Percentiles rank a stretch among this genome's conserved stretches.
phyloP scores from a whole-genome alignment of 352 stramenopile species.

The Globisporangium uncinulatum region DNA sequence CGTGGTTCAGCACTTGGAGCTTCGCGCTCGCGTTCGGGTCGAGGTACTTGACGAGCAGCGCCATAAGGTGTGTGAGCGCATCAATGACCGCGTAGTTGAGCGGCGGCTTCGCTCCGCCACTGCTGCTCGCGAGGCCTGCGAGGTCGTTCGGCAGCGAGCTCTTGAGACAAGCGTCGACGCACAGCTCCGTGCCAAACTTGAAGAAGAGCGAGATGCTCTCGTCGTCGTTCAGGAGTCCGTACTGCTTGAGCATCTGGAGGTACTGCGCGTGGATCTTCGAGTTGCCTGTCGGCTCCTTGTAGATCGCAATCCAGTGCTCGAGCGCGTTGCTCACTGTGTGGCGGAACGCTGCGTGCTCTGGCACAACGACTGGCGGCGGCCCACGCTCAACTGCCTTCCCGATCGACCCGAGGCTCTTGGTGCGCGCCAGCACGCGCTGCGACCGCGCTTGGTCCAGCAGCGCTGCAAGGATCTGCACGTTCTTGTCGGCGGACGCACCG shows the following conservation, averaged over 20 bases:
- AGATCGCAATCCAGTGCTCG: constrained; percentile 98
- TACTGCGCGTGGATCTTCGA: constrained; percentile 97
- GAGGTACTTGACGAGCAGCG: constrained; percentile 94
- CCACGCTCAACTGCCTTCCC: constrained; percentile 32
- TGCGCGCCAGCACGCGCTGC: constrained; percentile 28
- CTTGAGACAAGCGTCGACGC: constrained; percentile 96
- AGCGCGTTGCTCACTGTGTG: constrained; percentile 91
- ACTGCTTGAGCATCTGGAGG: constrained; percentile 96
- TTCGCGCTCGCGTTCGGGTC: constrained; percentile 77
- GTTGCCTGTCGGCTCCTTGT: constrained; percentile 89
- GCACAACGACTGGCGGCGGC: constrained; percentile 18
- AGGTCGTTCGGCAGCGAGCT: constrained; percentile 40
- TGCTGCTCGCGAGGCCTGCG: constrained; percentile 28
- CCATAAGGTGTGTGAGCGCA: constrained; percentile 94
- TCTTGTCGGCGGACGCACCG: constrained; percentile 72
- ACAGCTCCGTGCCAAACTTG: constrained; percentile 94
- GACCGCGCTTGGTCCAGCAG: constrained; percentile 74
- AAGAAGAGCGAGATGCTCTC: constrained; percentile 98
- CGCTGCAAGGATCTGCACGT: constrained; percentile 77
- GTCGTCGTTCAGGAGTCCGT: constrained; percentile 94
- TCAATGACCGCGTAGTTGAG: constrained; percentile 95
- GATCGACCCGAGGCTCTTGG: constrained; percentile 58
- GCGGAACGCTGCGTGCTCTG: constrained; percentile 77
- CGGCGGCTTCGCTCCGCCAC: constrained; percentile 26
- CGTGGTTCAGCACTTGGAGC: constrained; percentile 93